A percentile compares a stretch with the other conserved stretches of the same genome.
Evolutionary conservation across 768 basidiomycete genomes (phyloP).

Genomic region (Pisolithus marmoratus): DNA sequence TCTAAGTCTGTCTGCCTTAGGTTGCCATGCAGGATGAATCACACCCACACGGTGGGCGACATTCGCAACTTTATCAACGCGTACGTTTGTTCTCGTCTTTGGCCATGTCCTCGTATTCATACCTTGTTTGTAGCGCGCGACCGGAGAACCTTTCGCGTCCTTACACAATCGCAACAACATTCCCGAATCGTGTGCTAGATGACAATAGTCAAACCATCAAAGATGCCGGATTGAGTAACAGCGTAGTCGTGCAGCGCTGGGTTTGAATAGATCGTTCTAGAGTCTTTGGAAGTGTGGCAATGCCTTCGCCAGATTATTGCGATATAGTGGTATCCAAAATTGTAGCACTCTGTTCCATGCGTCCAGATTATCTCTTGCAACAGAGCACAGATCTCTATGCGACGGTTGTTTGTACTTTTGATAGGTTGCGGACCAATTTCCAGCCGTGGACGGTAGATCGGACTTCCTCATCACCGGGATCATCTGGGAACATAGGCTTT

Average conservation of each 20-base stretch:
- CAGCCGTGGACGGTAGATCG: constrained; percentile 85
- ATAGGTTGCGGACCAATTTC: constrained; percentile 39
- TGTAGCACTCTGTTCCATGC: no score
- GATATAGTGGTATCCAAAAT: not conserved
- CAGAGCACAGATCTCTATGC: no score
- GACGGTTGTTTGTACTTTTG: not conserved
- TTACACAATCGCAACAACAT: constrained; percentile 84
- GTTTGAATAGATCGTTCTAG: constrained; percentile 23
- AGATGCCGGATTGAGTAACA: constrained; percentile 67
- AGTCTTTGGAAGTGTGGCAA: not conserved
- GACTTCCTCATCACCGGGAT: constrained; percentile 71
- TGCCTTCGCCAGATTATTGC: not conserved
- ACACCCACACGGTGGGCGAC: constrained; percentile 84
- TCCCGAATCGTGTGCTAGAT: constrained; percentile 73
- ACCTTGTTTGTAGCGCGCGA: constrained; percentile 45
- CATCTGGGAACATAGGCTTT: constrained; percentile 88
- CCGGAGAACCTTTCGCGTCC: constrained; percentile 56
- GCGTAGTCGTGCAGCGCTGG: constrained; percentile 84
- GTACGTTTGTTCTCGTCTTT: constrained; percentile 41
- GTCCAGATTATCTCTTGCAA: no score
- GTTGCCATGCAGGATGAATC: constrained; percentile 82
- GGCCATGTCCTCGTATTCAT: no score
- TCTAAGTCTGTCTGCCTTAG: constrained; percentile 28
- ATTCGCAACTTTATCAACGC: constrained; percentile 85
- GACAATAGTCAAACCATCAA: constrained; percentile 63